Base-by-base conservation (phyloP, 495 filamentous ascomycete genomes). In the Lasiosphaeris hirsuta region DNA sequence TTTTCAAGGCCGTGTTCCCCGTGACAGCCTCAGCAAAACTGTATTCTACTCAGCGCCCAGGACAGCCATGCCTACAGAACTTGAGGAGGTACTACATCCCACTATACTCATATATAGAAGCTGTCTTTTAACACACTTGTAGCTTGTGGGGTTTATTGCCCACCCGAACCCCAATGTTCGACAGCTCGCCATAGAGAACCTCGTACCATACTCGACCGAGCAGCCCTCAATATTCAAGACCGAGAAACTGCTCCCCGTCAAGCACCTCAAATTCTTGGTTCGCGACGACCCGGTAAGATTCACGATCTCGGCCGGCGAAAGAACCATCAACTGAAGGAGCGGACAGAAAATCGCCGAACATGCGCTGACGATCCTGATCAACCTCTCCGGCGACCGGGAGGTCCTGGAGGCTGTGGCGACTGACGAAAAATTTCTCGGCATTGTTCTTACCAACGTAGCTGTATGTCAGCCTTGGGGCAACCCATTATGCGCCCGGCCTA, bases 141-240 rank as follows among this genome's bases (percentile, higher is more conserved):
- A 96, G 92, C 83, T 97, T 44, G 92, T 95, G 56, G 90, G 90
- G 62, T 96, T 97, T 65, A 87, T 97, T 35, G 87, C 90, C 67
- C 86, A 95, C 76, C 89, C 87, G 44, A 96, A 92, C 70, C 88
- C 88, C 9, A 85, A 90, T 65, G 88, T 96, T 54, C 84, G 92
- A 51, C 62, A 67, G 48, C 63, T 72, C 84, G 92, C 94, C 13
- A 85, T 84, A 42, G 93, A 96, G 69, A 88, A 93, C 56, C 79
- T 96, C 19, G 86, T 95, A 39, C 87, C 87, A 5, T 97, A 89
- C 72, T 95, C 94, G 5, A 81, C 78, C 10, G 77, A 84, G 2
- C 83, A 96, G 61, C 89, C 89, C 0, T 70, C 75, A 2, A 81
- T 98, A 8, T 98, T 98, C 78, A 97, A 96, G 72, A 80, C 79